A percentile compares a stretch with the other conserved stretches of the same genome.
These are phyloP conservation scores for Russula griseocarnosa DNA, from an alignment of 768 basidiomycete genomes.

Conservation along the genomic window DNA sequence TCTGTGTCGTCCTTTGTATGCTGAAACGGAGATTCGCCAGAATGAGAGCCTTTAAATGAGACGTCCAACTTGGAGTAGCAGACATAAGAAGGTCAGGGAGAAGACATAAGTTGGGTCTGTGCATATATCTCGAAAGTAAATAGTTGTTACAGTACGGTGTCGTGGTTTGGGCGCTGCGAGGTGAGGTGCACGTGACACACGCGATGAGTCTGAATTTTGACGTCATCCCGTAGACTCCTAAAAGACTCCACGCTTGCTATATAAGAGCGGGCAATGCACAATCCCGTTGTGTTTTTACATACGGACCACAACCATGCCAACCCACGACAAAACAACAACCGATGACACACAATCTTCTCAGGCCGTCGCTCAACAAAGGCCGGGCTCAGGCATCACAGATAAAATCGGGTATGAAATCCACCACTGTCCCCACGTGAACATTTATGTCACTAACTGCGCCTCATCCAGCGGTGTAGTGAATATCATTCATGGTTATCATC, in stretches of 20 bases:
- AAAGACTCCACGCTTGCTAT: too few species aligned
- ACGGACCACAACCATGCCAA: not conserved
- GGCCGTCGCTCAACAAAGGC: not conserved
- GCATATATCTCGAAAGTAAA: not conserved
- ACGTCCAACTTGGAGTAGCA: not conserved
- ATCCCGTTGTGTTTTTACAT: too few species aligned
- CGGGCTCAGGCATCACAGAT: not conserved
- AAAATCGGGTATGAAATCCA: not conserved
- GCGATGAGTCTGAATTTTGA: too few species aligned
- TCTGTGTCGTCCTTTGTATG: not conserved
- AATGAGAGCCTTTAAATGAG: not conserved
- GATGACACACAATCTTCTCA: not conserved
- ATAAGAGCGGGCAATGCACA: not conserved
- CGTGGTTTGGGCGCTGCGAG: too few species aligned
- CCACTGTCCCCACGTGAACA: not conserved
- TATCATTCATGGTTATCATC: slow-evolving; percentile 4
- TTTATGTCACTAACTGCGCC: not conserved
- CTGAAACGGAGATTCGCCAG: not conserved
- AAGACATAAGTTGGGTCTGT: not conserved
- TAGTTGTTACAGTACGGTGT: too few species aligned
- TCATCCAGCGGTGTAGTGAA: slow-evolving; percentile 2
- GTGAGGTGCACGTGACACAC: too few species aligned
- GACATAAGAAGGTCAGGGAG: not conserved
- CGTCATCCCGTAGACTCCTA: too few species aligned
- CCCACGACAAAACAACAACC: not conserved